Evolutionary conservation across 441 rosid genomes (phyloP).

Genomic region (Gossypium gossypioides): DNA sequence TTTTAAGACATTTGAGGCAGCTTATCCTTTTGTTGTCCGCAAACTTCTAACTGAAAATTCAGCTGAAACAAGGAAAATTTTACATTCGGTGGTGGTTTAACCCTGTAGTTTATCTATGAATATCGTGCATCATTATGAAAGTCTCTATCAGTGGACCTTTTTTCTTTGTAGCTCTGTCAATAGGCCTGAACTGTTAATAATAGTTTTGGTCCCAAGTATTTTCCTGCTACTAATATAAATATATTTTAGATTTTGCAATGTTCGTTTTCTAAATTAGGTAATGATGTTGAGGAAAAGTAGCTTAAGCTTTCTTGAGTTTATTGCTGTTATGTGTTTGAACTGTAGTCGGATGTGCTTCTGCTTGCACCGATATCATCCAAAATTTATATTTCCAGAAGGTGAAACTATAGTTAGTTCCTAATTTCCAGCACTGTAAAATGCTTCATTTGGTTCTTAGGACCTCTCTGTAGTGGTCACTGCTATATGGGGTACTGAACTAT

Average conservation of each 20-base stretch:
- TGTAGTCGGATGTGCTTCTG: neutral
- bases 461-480: neutral
- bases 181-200: neutral
- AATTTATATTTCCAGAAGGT: neutral
- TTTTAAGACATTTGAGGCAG: conserved; percentile 81
- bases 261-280: neutral
- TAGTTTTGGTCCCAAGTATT: conserved; percentile 1
- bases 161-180: neutral
- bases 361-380: neutral
- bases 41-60: conserved; percentile 77
- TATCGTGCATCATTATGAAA: neutral
- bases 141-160: neutral
- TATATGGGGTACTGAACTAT: neutral
- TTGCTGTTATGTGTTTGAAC: neutral
- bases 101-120: neutral
- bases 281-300: neutral
- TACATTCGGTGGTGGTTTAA: conserved; percentile 52
- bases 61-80: conserved; percentile 50
- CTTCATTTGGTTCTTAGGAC: neutral
- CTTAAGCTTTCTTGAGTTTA: neutral
- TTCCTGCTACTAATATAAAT: neutral
- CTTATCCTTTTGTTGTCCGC: conserved; percentile 74
- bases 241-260: neutral
- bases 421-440: neutral
- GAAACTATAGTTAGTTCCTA: neutral